Evolutionary conservation across 768 basidiomycete genomes (phyloP), one percentile per base, ranked within the genome.

Genomic region (Tulasnella sp.): DNA sequence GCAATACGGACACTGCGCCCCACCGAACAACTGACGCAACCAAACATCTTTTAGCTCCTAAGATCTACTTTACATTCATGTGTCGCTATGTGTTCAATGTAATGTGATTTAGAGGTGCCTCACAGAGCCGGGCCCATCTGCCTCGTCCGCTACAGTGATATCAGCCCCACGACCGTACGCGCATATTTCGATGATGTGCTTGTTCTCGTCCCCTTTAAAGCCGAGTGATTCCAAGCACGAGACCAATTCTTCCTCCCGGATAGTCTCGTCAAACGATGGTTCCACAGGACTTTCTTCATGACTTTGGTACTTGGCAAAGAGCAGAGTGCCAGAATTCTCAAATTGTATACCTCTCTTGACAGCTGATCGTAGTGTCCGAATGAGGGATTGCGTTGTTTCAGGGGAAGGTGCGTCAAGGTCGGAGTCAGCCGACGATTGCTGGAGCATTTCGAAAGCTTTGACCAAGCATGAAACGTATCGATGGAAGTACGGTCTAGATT

Each of bases 1-100:
- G 4, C 74, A 77, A 47, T 81, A 82, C 69, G 80, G 79, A 42
- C 76, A 76, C 35, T 81, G 81, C 69, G 26, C 47, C 22, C 75
- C 74, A 14, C 69, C 69, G 37, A 36, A 70, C 16, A 8, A 67
- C n/a, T 67, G 11, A 59, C 22, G 16, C 26, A 11, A 29, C 14
- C 22, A 14, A 59, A 3, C 5, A 29, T 32, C 22, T 12, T 4
- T 14, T 6, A 29, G 26, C 26, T 32, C 26, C 3, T 14, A 29
- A 59, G 29, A 29, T 29, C 16, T 59, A 22, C 32, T 19, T 29
- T 59, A 59, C 52, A n/a, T n/a, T n/a, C n/a, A 59, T 32, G 52
- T 59, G 12, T 59, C 3, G 11, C 8, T 59, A 22, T 29, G 19
- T 26, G 19, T 59, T 29, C 22, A 32, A 59, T 59, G 22, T 32